Conservation (phyloP, 2,329 filamentous ascomycete species). For the Nigrospora sphaerica region DNA sequence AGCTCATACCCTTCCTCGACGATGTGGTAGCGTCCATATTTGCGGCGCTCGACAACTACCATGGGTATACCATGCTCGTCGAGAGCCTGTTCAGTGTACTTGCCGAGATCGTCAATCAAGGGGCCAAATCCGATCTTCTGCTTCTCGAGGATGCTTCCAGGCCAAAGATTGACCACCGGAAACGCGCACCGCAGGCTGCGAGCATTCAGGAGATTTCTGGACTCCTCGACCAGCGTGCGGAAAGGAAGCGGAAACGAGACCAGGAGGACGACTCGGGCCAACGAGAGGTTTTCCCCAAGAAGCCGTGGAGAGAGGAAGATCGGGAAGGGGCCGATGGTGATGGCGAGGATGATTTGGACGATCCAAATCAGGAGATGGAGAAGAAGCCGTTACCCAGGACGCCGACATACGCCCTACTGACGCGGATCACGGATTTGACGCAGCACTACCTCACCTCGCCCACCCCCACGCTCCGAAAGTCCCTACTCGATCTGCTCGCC, state of each 20-base stretch:
- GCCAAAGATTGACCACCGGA: constrained; percentile 33
- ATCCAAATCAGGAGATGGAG: constrained; percentile 26
- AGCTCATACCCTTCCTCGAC: constrained; percentile 79
- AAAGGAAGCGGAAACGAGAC: constrained; percentile 25
- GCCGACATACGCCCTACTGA: constrained; percentile 72
- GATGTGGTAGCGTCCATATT: constrained; percentile 90
- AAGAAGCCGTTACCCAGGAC: constrained; percentile 60
- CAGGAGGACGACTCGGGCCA: constrained; percentile 22
- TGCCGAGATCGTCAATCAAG: constrained; percentile 76
- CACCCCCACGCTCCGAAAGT: constrained; percentile 69
- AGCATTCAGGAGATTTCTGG: constrained; percentile 40
- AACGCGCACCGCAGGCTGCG: constrained; percentile 19
- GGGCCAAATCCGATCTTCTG: constrained; percentile 51
- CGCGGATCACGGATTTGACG: constrained; percentile 74
- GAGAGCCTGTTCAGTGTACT: constrained; percentile 80
- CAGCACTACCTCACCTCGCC: constrained; percentile 88
- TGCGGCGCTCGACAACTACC: constrained; percentile 86
- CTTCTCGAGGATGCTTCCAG: constrained; percentile 34
- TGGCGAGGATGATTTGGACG: constrained; percentile 26
- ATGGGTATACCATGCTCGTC: constrained; percentile 82
- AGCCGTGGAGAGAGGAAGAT: constrained; percentile 26
- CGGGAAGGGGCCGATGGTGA: constrained; percentile 18
- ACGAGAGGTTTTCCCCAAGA: constrained; percentile 11
- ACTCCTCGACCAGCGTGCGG: constrained; percentile 58
- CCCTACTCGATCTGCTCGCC: constrained; percentile 68